phyloP scores from a whole-genome alignment of 495 filamentous ascomycete species.

The Hyaloscypha hepaticicola region DNA sequence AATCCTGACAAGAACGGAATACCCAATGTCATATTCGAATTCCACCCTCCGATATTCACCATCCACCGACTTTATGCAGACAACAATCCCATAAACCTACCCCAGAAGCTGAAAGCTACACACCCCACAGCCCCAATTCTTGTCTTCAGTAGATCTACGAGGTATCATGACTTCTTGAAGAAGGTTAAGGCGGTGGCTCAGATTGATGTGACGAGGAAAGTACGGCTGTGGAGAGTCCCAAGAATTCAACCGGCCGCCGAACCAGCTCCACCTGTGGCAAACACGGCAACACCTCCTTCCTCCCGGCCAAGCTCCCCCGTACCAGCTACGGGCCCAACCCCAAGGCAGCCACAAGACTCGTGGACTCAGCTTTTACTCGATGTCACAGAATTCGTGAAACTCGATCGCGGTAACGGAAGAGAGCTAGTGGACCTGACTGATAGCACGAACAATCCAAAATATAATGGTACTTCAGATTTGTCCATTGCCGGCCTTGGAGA shows the following conservation, averaged over 20 bases:
- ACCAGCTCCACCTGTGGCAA: slow-evolving; percentile 23
- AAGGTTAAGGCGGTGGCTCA: slow-evolving; percentile 58
- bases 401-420: slow-evolving; percentile 66
- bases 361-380: slow-evolving; percentile 73
- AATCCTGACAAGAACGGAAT: slow-evolving; percentile 49
- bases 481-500: slow-evolving; percentile 61
- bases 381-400: slow-evolving; percentile 62
- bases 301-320: slow-evolving; percentile 32
- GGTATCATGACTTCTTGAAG: slow-evolving; percentile 70
- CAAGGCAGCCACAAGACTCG: slow-evolving; percentile 39
- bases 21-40: slow-evolving; percentile 78
- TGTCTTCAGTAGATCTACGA: slow-evolving; percentile 65
- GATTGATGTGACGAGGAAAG: slow-evolving; percentile 21
- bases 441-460: slow-evolving; percentile 70
- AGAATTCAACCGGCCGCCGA: slow-evolving; percentile 43
- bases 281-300: slow-evolving; percentile 28
- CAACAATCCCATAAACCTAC: slow-evolving; percentile 53
- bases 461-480: slow-evolving; percentile 69
- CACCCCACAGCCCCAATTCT: slow-evolving; percentile 58
- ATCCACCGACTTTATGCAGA: slow-evolving; percentile 71
- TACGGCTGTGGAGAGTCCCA: slow-evolving; percentile 49
- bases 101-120: slow-evolving; percentile 54
- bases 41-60: slow-evolving; percentile 82
- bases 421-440: slow-evolving; percentile 70
- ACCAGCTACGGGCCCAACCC: slow-evolving; percentile 19